Evolutionary conservation across 768 basidiomycete species (phyloP).

Genomic region (Tylopilus felleus): DNA sequence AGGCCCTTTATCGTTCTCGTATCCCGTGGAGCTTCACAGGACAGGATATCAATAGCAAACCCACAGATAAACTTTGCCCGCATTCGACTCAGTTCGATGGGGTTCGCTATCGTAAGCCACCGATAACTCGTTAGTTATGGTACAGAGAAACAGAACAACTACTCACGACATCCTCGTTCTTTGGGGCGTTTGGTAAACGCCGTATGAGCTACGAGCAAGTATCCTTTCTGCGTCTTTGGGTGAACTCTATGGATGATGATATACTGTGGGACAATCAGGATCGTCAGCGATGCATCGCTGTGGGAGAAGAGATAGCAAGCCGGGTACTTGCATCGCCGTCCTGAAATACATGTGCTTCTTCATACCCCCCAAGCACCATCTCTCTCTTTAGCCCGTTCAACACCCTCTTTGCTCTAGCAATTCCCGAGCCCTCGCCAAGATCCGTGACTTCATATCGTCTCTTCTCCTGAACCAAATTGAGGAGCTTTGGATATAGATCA

Average conservation of each 20-base stretch:
- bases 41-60: conserved; percentile 64
- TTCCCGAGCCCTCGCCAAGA: conserved; percentile 53
- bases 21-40: conserved; percentile 53
- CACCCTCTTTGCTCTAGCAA: conserved; percentile 59
- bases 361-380: conserved; percentile 82
- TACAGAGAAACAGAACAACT: background rate
- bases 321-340: conserved; percentile 78
- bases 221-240: conserved; percentile 86
- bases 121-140: background rate
- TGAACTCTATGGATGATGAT: conserved; percentile 92
- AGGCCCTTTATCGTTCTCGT: conserved; percentile 63
- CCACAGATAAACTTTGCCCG: conserved; percentile 80
- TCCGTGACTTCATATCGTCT: conserved; percentile 72
- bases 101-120: conserved; percentile 53
- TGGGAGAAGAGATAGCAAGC: background rate
- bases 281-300: background rate
- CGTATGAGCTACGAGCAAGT: conserved; percentile 87
- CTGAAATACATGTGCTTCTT: conserved; percentile 95
- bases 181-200: conserved; percentile 84
- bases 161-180: conserved; percentile 76
- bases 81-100: conserved; percentile 79
- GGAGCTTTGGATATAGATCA: conserved; percentile 91
- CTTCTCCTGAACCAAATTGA: conserved; percentile 85
- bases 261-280: conserved; percentile 53
- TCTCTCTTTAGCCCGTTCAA: conserved; percentile 88